Base-by-base conservation (phyloP, 805 yeast species). In the Wickerhamiella sergipiensis region DNA sequence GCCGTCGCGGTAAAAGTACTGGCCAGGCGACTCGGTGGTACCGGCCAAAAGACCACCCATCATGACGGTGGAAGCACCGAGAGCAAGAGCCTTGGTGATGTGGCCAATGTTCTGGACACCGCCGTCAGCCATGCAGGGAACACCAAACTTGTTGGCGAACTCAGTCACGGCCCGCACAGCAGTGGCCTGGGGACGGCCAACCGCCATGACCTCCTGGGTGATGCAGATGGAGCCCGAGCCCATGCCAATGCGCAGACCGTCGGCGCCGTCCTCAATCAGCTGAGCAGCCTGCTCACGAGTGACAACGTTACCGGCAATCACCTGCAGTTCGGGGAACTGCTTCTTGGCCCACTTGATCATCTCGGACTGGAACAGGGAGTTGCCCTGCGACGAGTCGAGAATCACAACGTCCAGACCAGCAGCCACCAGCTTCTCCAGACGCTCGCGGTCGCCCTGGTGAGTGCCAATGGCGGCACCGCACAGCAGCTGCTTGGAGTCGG, bases 1-100 rank as follows among this genome's bases (percentile, higher is more conserved):
- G 67, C 98, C 98, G 66, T 92, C 98, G 67, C 95, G 81, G 83
- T 82, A 92, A 75, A 85, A 92, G 77, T 89, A 92, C 64, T 85
- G 89, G 72, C 98, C 98, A 63, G 98, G 98, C 56, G 97, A 83
- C 76, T 92, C 98, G 56, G 92, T 72, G 54, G 98, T 92, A 74
- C 98, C 98, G 55, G 98, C 98, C 64, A 92, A 77, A 79, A 92
- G 82, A 73, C 97, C 95, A 67, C 98, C 98, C 98, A 92, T 92
- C 98, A 92, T 92, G 59, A 89, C 95, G 71, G 84, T 76, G 18
- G 97, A 88, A 38, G 98, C 95, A 71, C 98, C 98, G 55, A 92
- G 76, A 55, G 97, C 90, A 61, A 90, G 71, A 49, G 98, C 98
- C 76, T 92, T 92, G 62, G 90, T 83, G 68, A 92, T 86, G 76